Evolutionary conservation across 768 basidiomycete species (phyloP), one percentile per base, ranked within the genome.

Genomic region (Leccinum obscurum): DNA sequence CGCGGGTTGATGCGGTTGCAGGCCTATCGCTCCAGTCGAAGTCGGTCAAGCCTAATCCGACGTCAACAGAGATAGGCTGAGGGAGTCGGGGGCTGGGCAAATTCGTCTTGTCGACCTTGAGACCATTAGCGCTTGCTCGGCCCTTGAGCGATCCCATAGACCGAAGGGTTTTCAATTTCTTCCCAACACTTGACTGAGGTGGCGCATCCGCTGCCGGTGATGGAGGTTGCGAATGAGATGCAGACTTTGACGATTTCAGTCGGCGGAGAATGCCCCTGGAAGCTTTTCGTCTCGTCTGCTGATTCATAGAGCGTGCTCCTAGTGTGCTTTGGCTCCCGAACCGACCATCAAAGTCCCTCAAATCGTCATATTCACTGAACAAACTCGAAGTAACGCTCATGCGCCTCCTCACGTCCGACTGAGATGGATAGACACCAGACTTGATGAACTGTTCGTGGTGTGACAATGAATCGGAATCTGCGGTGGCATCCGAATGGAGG

Each of bases 331-430:
- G 81, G 67, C 92, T 93, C 65, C 89, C 90, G 63, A 93, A 95
- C 9, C 89, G 83, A 46, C 92, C 92, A 34, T 93, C 89, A 55
- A 95, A 95, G 70, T 95, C 92, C 22, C 85, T 80, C 52, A 95
- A 73, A 74, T 95, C 92, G 62, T 95, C 92, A 63, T 94, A 95
- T 64, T 93, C 92, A 69, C 90, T 92, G 72, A 90, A 91, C 34
- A 79, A 77, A 66, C 86, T 85, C 2, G 89, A 88, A 15, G 82
- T 84, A n/a, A 85, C 74, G 64, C 92, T 93, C 53, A 87, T 89
- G 20, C 91, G 81, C 32, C 85, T 81, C 57, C 74, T 73, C 34
- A 69, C 67, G 63, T 83, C 83, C 30, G 70, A 55, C 50, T 71
- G 67, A 20, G 62, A 71, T 50, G 68, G 71, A 55, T 74, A 74